A percentile compares a stretch with the other conserved stretches of the same genome.
phyloP scores from a whole-genome alignment of 176 grass and related monocot species.

The Thalia dealbata region DNA sequence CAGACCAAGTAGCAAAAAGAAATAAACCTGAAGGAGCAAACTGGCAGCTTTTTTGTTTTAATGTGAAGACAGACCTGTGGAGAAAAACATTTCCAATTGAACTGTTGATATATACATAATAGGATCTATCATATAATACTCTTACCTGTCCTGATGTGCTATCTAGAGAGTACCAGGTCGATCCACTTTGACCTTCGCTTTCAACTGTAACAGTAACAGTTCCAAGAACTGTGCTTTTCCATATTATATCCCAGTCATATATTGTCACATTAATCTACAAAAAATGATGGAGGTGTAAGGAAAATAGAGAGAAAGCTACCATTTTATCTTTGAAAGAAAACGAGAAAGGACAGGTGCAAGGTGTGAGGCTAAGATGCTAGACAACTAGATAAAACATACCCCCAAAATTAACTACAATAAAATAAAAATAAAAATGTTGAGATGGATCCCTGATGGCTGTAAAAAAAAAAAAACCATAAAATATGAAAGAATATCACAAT shows the following conservation, averaged over 20 bases:
- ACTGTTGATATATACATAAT: neutral
- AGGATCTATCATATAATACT: constrained; percentile 1
- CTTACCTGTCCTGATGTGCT: constrained; percentile 73
- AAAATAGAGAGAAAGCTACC: neutral
- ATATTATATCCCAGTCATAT: constrained; percentile 99
- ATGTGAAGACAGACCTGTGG: constrained; percentile 92
- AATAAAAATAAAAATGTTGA: neutral
- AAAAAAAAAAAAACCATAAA: neutral
- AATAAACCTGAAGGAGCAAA: constrained; percentile 61
- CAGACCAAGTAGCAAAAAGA: neutral
- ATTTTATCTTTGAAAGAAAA: neutral
- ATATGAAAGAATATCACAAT: neutral
- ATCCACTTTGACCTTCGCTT: constrained; percentile 50
- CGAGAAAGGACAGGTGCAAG: neutral
- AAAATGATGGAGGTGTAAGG: neutral
- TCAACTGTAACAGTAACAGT: constrained; percentile 68
- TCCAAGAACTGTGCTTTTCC: constrained; percentile 97
- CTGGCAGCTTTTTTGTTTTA: constrained; percentile 59
- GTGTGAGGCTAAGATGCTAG: no score
- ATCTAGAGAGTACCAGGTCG: constrained; percentile 66
- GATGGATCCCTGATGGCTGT: neutral
- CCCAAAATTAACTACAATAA: neutral
- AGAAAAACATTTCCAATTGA: constrained; percentile 5
- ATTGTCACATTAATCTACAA: constrained; percentile 80
- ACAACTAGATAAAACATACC: no score